Conservation (phyloP, 2,329 filamentous ascomycete genomes). For the Pyricularia pennisetigena region DNA sequence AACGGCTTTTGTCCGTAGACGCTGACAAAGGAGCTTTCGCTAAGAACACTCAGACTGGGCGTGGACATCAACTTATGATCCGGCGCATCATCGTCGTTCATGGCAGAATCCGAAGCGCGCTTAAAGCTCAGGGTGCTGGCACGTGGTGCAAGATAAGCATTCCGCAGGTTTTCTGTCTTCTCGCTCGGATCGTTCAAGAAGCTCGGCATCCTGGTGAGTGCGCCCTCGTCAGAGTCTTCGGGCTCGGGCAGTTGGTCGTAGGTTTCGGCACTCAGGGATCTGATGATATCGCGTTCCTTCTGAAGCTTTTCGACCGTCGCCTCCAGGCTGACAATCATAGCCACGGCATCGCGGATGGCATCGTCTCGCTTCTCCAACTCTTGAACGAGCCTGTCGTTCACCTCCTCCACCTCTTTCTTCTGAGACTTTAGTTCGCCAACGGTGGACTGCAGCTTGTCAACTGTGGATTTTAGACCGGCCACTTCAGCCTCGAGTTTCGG, state of each 20-base stretch:
- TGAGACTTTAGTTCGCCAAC: conserved; percentile 34
- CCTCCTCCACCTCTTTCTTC: conserved; percentile 47
- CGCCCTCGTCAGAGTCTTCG: background rate
- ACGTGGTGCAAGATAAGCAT: conserved; percentile 42
- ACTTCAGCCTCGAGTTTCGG: conserved; percentile 46
- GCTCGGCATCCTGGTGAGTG: conserved; percentile 44
- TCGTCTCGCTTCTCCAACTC: conserved; percentile 61
- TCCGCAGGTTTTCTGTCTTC: conserved; percentile 50
- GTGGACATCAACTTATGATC: conserved; percentile 32
- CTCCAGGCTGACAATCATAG: conserved; percentile 58
- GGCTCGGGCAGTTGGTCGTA: background rate
- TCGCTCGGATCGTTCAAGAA: conserved; percentile 52
- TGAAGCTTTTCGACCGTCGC: conserved; percentile 44
- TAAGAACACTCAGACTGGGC: conserved; percentile 53
- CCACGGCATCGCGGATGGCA: conserved; percentile 60
- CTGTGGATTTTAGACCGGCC: conserved; percentile 37
- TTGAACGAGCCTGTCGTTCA: conserved; percentile 45
- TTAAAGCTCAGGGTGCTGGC: conserved; percentile 41
- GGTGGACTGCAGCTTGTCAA: conserved; percentile 24
- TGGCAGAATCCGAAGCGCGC: conserved; percentile 31
- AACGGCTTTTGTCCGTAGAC: conserved; percentile 43
- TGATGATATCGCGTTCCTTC: conserved; percentile 42
- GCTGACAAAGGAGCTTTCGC: conserved; percentile 58
- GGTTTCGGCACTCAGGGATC: conserved; percentile 34
- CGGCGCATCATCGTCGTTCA: conserved; percentile 21